Base-by-base conservation (phyloP, 768 basidiomycete species). In the Phylloporus sp. region DNA sequence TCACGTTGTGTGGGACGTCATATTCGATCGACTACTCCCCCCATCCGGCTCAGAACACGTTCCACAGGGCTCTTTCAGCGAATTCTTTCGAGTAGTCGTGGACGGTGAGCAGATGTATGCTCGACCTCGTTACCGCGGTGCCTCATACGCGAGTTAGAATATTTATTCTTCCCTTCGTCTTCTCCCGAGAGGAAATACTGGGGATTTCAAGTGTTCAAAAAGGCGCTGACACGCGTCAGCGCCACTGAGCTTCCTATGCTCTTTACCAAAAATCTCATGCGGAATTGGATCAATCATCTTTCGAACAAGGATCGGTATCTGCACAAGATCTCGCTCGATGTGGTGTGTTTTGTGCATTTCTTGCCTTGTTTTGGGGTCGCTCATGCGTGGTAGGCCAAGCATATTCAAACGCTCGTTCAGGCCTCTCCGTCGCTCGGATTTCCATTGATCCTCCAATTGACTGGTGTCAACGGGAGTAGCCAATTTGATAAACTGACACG, bases 281-380 rank as follows among this genome's bases (percentile, higher is more conserved):
- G 92, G 29, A 85, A 86, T 29, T 95, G 94, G 90, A 94, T 95
- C 49, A 95, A 95, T 62, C 93, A 98, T 65, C 75, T 99, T 18
- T 87, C 90, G 0, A 84, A 89, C 44, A 76, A 76, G 36, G 94
- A 97, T 65, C 79, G 92, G 41, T 86, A 92, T 62, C 69, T 98
- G 37, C 89, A 95, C 71, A 93, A 90, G 66, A 84, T 86, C 15
- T 90, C 95, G 3, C 78, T 77, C 48, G 82, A 89, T 64, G 83
- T 90, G 61, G 95, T 88, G 56, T 35, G 84, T 50, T 34, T 14
- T 3, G 29, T 35, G 26, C 9, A 34, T 46, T 39, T 21, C 36
- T 47, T 10, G 6, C 3, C 21, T 26, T 44, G 27, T 35, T 10
- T 3, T 35, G 24, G n/a, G 36, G 35, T 46, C 24, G 13, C 34